These are phyloP conservation scores for Ziziphus jujuba DNA, from an alignment of 306 rosid species.

Conservation along the genomic window DNA sequence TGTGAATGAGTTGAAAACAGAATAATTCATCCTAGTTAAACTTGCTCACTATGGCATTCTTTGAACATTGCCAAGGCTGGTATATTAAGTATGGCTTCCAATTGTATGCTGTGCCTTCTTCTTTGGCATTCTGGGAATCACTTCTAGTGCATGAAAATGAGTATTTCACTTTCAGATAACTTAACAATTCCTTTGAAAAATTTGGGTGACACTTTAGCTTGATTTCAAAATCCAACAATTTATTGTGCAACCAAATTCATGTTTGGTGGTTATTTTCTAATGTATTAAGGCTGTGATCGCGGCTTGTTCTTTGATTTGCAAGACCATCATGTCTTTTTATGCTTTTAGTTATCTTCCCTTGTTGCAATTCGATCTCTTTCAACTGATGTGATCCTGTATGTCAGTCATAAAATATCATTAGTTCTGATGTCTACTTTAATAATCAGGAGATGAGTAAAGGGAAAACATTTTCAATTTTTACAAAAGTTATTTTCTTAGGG, in stretches of 20 bases:
- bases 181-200: no score
- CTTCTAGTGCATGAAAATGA: neutral
- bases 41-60: neutral
- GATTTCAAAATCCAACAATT: no score
- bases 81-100: neutral
- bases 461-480: neutral
- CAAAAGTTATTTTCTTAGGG: neutral
- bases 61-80: neutral
- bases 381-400: neutral
- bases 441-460: neutral
- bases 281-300: neutral
- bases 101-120: neutral
- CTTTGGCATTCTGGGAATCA: neutral
- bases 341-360: neutral
- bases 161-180: neutral
- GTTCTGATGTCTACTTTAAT: neutral
- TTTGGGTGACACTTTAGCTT: no score
- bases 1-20: neutral
- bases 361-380: neutral
- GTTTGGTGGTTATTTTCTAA: no score
- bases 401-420: neutral
- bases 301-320: neutral
- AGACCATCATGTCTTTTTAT: neutral
- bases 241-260: no score
- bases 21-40: neutral